Percentiles rank a stretch among this genome's conserved stretches.
These are phyloP conservation scores for Coccomyxa sp. DNA, from an alignment of 139 green algal species.

Conservation along the genomic window DNA sequence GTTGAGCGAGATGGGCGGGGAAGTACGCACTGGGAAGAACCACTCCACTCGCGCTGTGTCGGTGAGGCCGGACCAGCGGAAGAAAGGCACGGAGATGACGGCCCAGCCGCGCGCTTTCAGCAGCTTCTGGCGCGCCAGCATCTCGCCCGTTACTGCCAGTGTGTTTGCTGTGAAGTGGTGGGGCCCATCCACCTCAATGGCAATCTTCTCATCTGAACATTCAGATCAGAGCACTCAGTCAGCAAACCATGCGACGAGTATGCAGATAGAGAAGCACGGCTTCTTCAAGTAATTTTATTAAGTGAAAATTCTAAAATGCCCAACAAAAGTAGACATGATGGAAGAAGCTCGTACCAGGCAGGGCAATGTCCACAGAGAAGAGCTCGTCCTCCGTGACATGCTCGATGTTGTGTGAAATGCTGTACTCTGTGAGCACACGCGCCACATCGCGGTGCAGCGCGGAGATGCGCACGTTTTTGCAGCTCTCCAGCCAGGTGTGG, in stretches of 20 bases:
- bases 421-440: conserved; percentile 8
- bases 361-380: conserved; percentile 44
- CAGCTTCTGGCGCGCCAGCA: conserved; percentile 20
- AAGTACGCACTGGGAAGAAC: not conserved
- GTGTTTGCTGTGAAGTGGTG: conserved; percentile 30
- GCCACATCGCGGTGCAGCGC: conserved; percentile 16
- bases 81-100: conserved; percentile 45
- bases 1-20: too few relatives aligned
- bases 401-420: conserved; percentile 12
- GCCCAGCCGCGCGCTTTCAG: conserved; percentile 35
- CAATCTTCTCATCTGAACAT: conserved; percentile 14
- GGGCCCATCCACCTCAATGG: conserved; percentile 24
- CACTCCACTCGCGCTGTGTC: not conserved
- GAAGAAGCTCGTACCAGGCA: conserved; percentile 18
- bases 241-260: not conserved
- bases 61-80: conserved; percentile 25
- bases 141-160: conserved; percentile 10
- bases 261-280: not conserved
- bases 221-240: not conserved
- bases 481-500: conserved; percentile 5
- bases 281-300: not conserved
- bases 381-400: conserved; percentile 16
- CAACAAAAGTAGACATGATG: not conserved
- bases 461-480: conserved; percentile 3
- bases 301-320: not conserved